phyloP scores from a whole-genome alignment of 225 moss, liverwort and hornwort species.

The Pleurozium schreberi region DNA sequence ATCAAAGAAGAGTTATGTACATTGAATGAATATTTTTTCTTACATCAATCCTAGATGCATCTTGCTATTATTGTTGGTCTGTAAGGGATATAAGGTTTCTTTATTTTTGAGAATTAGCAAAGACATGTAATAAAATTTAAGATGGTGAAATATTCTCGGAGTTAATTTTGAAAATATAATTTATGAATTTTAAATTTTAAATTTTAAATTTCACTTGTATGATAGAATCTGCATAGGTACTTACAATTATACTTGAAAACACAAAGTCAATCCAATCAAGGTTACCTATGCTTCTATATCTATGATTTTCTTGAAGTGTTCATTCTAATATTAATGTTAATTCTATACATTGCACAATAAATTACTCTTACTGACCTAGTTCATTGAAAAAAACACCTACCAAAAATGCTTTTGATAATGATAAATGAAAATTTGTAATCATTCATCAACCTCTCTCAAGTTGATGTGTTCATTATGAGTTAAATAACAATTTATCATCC shows the following conservation, averaged over 20 bases:
- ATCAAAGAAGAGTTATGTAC: no score
- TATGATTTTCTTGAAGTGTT: neutral
- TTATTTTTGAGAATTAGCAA: neutral
- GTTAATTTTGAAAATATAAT: neutral
- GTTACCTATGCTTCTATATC: neutral
- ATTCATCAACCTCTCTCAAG: accelerated
- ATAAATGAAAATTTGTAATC: neutral
- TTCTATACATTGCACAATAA: neutral
- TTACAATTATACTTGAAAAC: neutral
- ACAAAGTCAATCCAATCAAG: neutral
- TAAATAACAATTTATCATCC: neutral
- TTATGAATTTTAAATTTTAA: neutral
- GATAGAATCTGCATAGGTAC: neutral
- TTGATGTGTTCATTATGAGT: accelerated
- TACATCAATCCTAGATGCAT: accelerated
- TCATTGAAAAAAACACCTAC: accelerated
- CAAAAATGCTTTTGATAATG: no score
- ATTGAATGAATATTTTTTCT: neutral
- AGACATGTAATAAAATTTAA: neutral
- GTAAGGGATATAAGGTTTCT: neutral
- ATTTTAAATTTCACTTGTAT: neutral
- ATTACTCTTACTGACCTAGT: neutral
- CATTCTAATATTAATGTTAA: neutral
- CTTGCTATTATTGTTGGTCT: neutral
- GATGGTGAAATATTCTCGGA: neutral